phyloP scores from a whole-genome alignment of 257 asterid genomes.

The Gentiana macrophylla region DNA sequence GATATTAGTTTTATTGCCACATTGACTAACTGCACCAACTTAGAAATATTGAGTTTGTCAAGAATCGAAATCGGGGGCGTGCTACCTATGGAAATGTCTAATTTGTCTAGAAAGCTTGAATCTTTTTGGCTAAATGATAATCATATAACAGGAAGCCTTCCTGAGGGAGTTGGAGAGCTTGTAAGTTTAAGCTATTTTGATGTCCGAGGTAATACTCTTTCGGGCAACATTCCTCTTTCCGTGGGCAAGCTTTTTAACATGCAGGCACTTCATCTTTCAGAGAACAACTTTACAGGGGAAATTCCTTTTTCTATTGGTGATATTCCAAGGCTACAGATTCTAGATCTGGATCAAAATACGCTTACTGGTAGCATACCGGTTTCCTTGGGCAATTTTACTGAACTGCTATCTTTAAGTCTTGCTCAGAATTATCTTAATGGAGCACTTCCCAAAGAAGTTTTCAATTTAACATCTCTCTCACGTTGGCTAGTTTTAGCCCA shows the following conservation, averaged over 20 bases:
- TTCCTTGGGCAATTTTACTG: conserved; percentile 22
- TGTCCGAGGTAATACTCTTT: conserved; percentile 16
- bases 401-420: conserved; percentile 18
- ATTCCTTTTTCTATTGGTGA: conserved; percentile 36
- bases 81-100: too few relatives aligned
- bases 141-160: conserved; percentile 22
- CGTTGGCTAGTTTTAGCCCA: conserved; percentile 19
- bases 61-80: too few relatives aligned
- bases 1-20: too few relatives aligned
- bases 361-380: conserved; percentile 36
- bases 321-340: conserved; percentile 16
- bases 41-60: too few relatives aligned
- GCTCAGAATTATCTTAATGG: conserved; percentile 35
- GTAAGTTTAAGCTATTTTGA: conserved; percentile 19
- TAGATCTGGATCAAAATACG: conserved; percentile 27
- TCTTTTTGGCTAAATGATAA: too few relatives aligned
- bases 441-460: conserved; percentile 24
- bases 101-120: too few relatives aligned
- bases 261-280: conserved; percentile 18
- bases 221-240: conserved; percentile 35
- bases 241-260: conserved; percentile 32
- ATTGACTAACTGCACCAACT: too few relatives aligned
- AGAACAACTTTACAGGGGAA: conserved; percentile 28
- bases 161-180: conserved; percentile 29
- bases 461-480: conserved; percentile 22